These are phyloP conservation scores for Actinomucor elegans DNA, from an alignment of 371 early-diverging fungal species.

Conservation along the genomic window DNA sequence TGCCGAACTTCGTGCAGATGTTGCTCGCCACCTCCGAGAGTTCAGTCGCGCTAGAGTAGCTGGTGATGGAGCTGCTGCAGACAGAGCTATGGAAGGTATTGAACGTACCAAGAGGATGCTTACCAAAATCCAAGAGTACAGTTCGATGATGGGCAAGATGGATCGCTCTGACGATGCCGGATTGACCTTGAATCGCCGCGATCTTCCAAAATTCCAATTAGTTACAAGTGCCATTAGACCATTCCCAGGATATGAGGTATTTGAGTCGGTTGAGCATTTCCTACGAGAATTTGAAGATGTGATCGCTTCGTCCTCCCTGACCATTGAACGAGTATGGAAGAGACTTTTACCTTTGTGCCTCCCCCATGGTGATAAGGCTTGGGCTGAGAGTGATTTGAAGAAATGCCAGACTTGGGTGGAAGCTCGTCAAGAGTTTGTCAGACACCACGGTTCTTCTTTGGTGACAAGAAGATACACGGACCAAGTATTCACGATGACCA, in stretches of 20 bases:
- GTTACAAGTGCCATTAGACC: not conserved
- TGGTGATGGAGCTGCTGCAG: too few relatives aligned
- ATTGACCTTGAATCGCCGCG: not conserved
- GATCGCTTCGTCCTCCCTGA: not conserved
- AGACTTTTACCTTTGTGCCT: not conserved
- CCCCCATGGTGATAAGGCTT: not conserved
- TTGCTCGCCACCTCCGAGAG: too few relatives aligned
- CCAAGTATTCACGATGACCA: conserved; percentile 1
- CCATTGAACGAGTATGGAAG: not conserved
- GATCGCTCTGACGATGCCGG: too few relatives aligned
- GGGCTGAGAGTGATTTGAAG: not conserved
- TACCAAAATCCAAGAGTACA: too few relatives aligned
- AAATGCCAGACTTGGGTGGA: not conserved
- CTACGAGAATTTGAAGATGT: conserved; percentile 1
- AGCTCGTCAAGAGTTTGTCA: not conserved
- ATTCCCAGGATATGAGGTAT: not conserved
- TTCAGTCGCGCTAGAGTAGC: too few relatives aligned
- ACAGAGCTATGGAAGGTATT: too few relatives aligned
- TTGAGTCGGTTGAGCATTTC: conserved; percentile 3
- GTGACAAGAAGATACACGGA: not conserved
- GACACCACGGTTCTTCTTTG: not conserved
- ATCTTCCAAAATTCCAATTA: not conserved
- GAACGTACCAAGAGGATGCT: too few relatives aligned
- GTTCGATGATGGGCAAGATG: too few relatives aligned
- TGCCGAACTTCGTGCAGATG: too few relatives aligned